phyloP scores from a whole-genome alignment of 1,139 yeast genomes.

The Pneumocystis sp. region DNA sequence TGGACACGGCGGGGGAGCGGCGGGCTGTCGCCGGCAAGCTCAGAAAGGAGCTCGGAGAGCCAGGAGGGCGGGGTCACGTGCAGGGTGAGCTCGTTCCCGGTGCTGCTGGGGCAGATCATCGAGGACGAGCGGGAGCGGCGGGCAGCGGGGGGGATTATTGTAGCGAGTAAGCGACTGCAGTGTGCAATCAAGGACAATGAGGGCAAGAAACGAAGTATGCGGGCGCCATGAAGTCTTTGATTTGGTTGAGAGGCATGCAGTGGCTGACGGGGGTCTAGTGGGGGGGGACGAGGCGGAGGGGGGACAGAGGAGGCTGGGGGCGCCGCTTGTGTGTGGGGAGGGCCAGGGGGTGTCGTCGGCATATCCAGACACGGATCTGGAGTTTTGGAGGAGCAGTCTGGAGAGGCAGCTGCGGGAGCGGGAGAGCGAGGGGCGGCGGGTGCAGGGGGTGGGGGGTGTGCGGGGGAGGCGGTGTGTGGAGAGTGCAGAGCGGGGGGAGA shows the following conservation, averaged over 20 bases:
- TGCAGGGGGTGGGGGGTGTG: too few species aligned
- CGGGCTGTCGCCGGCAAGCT: not conserved
- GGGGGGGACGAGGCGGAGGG: too few species aligned
- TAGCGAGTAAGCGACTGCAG: not conserved
- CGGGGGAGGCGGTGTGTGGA: too few species aligned
- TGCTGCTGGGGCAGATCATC: not conserved
- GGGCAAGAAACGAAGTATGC: not conserved
- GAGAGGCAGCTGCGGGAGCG: not conserved
- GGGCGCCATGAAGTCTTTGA: too few species aligned
- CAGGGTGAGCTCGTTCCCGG: not conserved
- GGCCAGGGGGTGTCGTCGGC: not conserved
- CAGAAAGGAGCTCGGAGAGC: too few species aligned
- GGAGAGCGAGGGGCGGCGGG: too few species aligned
- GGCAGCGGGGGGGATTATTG: not conserved
- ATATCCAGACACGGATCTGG: not conserved
- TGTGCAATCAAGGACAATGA: not conserved
- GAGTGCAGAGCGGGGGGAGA: too few species aligned
- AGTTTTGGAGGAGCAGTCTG: not conserved
- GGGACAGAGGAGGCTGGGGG: not conserved
- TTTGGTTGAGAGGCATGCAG: too few species aligned
- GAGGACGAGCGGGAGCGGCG: not conserved
- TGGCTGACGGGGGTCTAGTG: too few species aligned
- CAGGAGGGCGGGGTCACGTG: too few species aligned
- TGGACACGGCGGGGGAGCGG: not conserved
- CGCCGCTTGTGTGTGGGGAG: not conserved